These are phyloP conservation scores for Pycnococcus provasolii DNA, from an alignment of 139 green algal genomes.

Conservation along the genomic window DNA sequence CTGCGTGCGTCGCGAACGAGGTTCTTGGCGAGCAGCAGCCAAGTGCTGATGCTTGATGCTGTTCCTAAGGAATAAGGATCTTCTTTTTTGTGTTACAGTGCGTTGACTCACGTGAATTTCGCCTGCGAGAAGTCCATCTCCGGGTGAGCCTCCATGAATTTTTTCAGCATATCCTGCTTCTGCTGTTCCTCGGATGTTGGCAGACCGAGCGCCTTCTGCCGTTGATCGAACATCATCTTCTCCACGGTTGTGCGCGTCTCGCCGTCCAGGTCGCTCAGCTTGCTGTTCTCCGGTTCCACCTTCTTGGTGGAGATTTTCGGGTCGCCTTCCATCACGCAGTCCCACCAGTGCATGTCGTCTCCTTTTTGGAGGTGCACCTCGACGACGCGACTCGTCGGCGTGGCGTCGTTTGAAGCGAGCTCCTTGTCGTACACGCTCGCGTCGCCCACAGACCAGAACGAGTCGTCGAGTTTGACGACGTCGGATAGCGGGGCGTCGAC, in stretches of 20 bases:
- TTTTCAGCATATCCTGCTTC: constrained; percentile 85
- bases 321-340: constrained; percentile 60
- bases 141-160: constrained; percentile 88
- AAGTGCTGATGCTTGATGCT: no score
- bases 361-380: constrained; percentile 76
- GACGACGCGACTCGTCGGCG: constrained; percentile 42
- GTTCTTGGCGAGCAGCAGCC: no score
- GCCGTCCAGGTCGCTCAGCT: constrained; percentile 82
- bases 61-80: neutral
- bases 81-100: neutral
- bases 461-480: constrained; percentile 72
- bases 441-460: constrained; percentile 67
- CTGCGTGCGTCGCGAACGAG: no score
- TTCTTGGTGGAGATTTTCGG: constrained; percentile 78
- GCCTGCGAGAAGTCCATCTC: constrained; percentile 92
- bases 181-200: constrained; percentile 84
- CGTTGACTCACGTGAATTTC: constrained; percentile 63
- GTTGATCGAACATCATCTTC: constrained; percentile 94
- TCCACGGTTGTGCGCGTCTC: constrained; percentile 87
- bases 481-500: constrained; percentile 61
- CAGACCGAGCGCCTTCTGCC: constrained; percentile 86
- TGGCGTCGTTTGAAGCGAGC: neutral
- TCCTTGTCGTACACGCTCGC: neutral
- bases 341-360: constrained; percentile 86
- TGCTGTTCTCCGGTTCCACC: constrained; percentile 89